phyloP scores from a whole-genome alignment of 2,329 filamentous ascomycete species.

The Fusarium incarnatum region DNA sequence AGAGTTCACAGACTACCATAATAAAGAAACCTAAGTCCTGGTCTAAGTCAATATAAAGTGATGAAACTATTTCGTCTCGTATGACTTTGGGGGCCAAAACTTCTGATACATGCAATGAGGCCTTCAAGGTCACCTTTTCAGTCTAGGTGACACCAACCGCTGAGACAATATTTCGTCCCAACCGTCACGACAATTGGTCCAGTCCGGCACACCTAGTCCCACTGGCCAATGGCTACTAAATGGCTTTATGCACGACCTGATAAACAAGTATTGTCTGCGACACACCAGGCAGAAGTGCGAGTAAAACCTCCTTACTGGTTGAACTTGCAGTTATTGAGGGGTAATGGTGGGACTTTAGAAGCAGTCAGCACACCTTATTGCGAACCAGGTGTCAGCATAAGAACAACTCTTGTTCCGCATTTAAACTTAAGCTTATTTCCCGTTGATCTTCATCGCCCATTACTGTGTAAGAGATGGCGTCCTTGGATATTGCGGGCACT shows the following conservation, averaged over 20 bases:
- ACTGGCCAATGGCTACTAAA: accelerated
- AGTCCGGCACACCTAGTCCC: accelerated
- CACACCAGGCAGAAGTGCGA: constrained; percentile 12
- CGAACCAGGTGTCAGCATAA: not conserved
- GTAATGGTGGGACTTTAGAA: not conserved
- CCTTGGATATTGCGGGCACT: not conserved
- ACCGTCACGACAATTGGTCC: not conserved
- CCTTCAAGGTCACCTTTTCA: not conserved
- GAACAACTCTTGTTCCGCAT: not conserved
- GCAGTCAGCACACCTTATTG: not conserved
- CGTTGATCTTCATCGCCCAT: accelerated
- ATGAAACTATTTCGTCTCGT: not conserved
- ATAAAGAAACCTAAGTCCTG: accelerated
- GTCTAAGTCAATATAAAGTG: accelerated
- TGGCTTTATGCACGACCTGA: not conserved
- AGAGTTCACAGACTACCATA: not conserved
- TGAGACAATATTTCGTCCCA: not conserved
- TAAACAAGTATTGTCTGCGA: not conserved
- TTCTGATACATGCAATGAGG: not conserved
- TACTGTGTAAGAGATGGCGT: not conserved
- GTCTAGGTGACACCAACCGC: not conserved
- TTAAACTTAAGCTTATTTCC: accelerated
- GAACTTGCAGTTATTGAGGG: not conserved
- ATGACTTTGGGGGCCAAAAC: not conserved
- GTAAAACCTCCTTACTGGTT: not conserved